Percentiles rank a stretch among this genome's conserved stretches.
Conservation (phyloP, 2,329 filamentous ascomycete genomes). For the Aspergillus fischeri region DNA sequence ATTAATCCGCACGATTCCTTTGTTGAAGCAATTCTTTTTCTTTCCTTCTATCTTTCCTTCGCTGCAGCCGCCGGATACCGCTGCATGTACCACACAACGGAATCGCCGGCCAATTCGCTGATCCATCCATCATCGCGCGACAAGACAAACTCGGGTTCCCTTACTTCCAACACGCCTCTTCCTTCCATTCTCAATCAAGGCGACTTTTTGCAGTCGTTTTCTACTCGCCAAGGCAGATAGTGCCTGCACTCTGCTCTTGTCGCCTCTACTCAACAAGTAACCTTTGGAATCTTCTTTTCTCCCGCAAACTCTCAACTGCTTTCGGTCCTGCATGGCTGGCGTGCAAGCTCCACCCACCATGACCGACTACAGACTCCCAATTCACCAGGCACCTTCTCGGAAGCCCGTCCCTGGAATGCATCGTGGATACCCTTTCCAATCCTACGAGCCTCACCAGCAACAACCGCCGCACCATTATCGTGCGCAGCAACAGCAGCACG, state of each 20-base stretch:
- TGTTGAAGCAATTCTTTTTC: background rate
- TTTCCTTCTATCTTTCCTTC: background rate
- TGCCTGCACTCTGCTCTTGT: background rate
- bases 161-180: background rate
- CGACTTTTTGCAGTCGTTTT: background rate
- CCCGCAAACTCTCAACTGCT: background rate
- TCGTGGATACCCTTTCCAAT: constrained; percentile 23
- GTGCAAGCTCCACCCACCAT: constrained; percentile 28
- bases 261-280: background rate
- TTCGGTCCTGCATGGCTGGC: constrained; percentile 22
- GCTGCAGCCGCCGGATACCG: background rate
- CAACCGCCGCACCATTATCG: constrained; percentile 3
- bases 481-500: background rate
- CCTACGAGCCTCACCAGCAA: constrained; percentile 22
- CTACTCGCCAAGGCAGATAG: background rate
- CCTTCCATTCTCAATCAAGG: background rate
- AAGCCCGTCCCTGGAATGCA: constrained; percentile 26
- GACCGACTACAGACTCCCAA: constrained; percentile 36
- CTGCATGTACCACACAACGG: constrained; percentile 8
- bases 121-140: constrained; percentile 2
- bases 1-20: background rate
- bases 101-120: constrained; percentile 6
- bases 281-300: background rate
- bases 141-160: background rate
- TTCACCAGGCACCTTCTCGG: constrained; percentile 30